Evolutionary conservation across 306 rosid genomes (phyloP), one percentile per base, ranked within the genome.

Genomic region (Sindora glabra): DNA sequence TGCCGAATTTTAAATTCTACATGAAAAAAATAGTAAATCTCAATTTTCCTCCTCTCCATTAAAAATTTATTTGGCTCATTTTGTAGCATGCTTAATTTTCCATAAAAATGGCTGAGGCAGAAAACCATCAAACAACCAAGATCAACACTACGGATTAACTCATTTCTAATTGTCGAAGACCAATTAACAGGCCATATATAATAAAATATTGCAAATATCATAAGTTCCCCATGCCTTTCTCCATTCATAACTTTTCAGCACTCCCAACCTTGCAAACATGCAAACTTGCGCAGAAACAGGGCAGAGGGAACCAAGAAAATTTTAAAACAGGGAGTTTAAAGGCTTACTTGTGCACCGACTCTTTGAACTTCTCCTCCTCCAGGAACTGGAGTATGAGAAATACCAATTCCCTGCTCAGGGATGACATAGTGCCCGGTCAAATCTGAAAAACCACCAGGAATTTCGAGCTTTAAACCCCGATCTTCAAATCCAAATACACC

Each of bases 371-470:
- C 80, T 84, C 95, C 76, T 86, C 94, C 51, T 82, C 90, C 30
- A 90, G 83, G 78, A 90, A 90, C 56, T 86, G 97, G 64, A 90
- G 90, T 41, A 90, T 82, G 58, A 90, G 88, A 71, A 86, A 81
- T 75, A 86, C 95, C 84, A 90, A 71, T 82, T 90, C 97, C 71
- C 87, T 81, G 76, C 87, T 78, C 76, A 90, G 55, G 78, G 91
- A 79, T 64, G 95, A 56, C 97, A 86, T 86, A 29, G 55, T 53
- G 16, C 9, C 3, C 2, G 11, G 55, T 51, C 59, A 54, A 70
- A 59, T 38, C 56, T 8, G 32, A 44, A 45, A 76, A 52, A 45
- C 12, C n/a, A n/a, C 45, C 49, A 40, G 7, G 9, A 26, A 64
- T 57, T 64, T 29, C 55, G 37, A 64, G 64, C 65, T 44, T 39